A percentile compares a stretch with the other conserved stretches of the same genome.
phyloP scores from a whole-genome alignment of 2,329 filamentous ascomycete genomes.

The Thermomyces lanuginosus region DNA sequence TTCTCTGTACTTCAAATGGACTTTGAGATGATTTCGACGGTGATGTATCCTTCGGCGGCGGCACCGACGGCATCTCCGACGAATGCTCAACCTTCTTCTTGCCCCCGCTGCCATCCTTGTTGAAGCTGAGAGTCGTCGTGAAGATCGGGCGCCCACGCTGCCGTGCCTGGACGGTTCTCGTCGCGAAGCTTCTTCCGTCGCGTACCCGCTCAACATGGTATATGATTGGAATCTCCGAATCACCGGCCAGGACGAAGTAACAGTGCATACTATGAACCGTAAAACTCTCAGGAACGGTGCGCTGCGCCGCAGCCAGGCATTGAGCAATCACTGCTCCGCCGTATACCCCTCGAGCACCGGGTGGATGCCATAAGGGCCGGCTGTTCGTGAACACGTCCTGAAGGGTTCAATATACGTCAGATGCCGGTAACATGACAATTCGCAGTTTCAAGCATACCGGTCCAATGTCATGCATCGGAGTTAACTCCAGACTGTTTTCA shows the following conservation, averaged over 20 bases:
- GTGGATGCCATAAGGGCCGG: conserved; percentile 77
- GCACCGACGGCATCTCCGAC: conserved; percentile 39
- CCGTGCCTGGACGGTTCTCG: conserved; percentile 85
- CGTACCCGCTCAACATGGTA: conserved; percentile 92
- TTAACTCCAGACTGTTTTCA: conserved; percentile 77
- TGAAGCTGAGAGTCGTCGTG: conserved; percentile 85
- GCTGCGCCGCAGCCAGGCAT: conserved; percentile 71
- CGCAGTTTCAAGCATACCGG: conserved; percentile 39
- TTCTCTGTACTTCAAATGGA: conserved; percentile 2
- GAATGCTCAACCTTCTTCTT: conserved; percentile 49
- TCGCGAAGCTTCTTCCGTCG: conserved; percentile 77
- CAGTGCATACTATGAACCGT: conserved; percentile 93
- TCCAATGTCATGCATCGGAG: conserved; percentile 44
- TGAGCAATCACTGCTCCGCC: conserved; percentile 89
- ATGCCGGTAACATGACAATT: background rate
- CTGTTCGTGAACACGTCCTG: conserved; percentile 92
- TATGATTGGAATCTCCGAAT: conserved; percentile 67
- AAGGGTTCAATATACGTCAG: background rate
- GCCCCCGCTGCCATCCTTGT: conserved; percentile 40
- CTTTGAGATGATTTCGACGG: conserved; percentile 2
- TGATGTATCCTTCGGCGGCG: conserved; percentile 25
- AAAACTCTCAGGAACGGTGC: conserved; percentile 66
- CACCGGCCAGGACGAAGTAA: conserved; percentile 91
- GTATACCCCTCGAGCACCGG: conserved; percentile 81
- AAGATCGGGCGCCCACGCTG: conserved; percentile 84